Evolutionary conservation across 257 asterid species (phyloP).

Genomic region (Ophiorrhiza pumila): DNA sequence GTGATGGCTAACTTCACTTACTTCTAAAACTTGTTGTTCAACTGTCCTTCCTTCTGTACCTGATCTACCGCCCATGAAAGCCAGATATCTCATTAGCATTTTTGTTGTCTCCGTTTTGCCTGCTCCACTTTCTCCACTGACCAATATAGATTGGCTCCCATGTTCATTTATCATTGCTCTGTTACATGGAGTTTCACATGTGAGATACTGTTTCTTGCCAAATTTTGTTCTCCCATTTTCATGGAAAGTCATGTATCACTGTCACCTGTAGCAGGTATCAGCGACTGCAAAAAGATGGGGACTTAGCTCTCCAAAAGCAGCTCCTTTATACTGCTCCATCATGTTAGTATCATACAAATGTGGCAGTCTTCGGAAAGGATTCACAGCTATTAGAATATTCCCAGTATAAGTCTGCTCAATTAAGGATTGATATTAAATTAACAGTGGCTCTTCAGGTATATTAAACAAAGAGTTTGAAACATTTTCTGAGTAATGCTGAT

Average conservation of each 20-base stretch:
- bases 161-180: conserved; percentile 86
- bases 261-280: conserved; percentile 82
- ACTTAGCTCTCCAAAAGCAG: conserved; percentile 88
- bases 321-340: conserved; percentile 97
- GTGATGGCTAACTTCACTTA: conserved; percentile 30
- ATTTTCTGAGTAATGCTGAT: neutral
- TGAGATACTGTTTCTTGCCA: conserved; percentile 4
- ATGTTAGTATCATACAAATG: conserved; percentile 85
- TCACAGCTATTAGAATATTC: conserved; percentile 88
- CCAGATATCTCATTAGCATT: conserved; percentile 95
- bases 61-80: conserved; percentile 94
- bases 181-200: conserved; percentile 21
- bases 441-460: conserved; percentile 20
- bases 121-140: conserved; percentile 98
- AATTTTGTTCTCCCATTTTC: neutral
- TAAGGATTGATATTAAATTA: conserved; percentile 16
- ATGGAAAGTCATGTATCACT: conserved; percentile 4
- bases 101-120: conserved; percentile 97
- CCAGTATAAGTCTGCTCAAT: conserved; percentile 91
- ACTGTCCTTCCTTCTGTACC: conserved; percentile 91
- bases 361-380: conserved; percentile 86
- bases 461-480: neutral
- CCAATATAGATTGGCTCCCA: conserved; percentile 92
- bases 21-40: conserved; percentile 96
- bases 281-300: conserved; percentile 99